phyloP scores from a whole-genome alignment of 2,329 filamentous ascomycete genomes.

The Penicillium sp. region DNA sequence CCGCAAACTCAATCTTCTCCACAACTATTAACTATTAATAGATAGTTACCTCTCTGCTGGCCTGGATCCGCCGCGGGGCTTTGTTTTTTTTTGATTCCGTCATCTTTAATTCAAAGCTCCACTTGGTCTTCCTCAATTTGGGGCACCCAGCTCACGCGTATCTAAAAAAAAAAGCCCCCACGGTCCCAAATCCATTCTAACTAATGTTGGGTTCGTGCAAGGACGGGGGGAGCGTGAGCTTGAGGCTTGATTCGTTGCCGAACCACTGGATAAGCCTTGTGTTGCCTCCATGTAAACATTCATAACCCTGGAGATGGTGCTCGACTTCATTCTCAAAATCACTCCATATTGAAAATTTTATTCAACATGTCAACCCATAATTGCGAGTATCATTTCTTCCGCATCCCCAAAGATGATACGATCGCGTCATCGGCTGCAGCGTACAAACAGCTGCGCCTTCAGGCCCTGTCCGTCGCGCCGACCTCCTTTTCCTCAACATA shows the following conservation, averaged over 20 bases:
- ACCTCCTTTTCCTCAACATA: slow-evolving; percentile 39
- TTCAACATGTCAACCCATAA: neutral
- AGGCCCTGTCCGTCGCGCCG: slow-evolving; percentile 33
- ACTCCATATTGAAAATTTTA: neutral
- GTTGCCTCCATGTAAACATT: neutral
- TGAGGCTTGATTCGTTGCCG: neutral
- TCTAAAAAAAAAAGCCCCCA: no score
- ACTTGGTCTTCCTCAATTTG: neutral
- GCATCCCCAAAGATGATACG: neutral
- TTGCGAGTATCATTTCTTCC: neutral
- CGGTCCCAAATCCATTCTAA: no score
- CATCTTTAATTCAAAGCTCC: neutral
- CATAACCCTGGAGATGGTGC: neutral
- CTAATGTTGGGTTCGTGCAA: no score
- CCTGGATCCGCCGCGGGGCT: neutral
- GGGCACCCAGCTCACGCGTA: no score
- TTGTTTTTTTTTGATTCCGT: neutral
- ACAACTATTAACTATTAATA: no score
- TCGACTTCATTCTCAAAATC: neutral
- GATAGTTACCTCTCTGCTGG: no score
- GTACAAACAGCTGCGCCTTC: slow-evolving; percentile 30
- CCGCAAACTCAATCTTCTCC: no score
- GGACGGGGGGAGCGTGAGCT: no score
- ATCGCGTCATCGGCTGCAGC: slow-evolving; percentile 13
- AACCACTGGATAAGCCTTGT: neutral